phyloP scores from a whole-genome alignment of 495 filamentous ascomycete species.

The Podospora comata region DNA sequence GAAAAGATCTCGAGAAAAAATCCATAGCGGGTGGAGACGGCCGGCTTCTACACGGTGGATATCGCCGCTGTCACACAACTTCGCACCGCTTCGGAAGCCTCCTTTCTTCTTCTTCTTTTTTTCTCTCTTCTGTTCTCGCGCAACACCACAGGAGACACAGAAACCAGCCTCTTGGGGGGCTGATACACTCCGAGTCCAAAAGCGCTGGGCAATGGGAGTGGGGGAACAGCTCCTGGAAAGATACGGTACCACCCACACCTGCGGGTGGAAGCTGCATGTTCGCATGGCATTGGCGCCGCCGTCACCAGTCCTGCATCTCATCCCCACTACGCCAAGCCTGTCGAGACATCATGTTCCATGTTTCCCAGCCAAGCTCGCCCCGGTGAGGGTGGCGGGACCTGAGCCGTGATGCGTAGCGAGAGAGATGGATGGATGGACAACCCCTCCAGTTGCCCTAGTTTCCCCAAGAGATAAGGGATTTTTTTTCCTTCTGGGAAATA shows the following conservation, averaged over 20 bases:
- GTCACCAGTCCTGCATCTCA: background rate
- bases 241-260: background rate
- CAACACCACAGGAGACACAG: background rate
- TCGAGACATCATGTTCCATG: constrained; percentile 5
- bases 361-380: constrained; percentile 1
- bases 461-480: constrained; percentile 34
- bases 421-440: background rate
- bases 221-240: background rate
- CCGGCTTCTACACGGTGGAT: constrained; percentile 7
- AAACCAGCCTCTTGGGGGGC: background rate
- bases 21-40: constrained; percentile 1
- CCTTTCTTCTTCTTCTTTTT: too few species aligned
- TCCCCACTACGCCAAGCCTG: background rate
- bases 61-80: constrained; percentile 3
- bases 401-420: background rate
- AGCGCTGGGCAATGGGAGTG: background rate
- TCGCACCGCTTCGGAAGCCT: background rate
- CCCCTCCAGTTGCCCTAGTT: constrained; percentile 23
- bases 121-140: background rate
- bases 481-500: constrained; percentile 18
- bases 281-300: background rate
- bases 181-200: background rate
- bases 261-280: background rate
- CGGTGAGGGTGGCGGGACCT: background rate
- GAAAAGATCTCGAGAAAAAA: background rate